Percentiles rank a stretch among this genome's conserved stretches.
Evolutionary conservation across 768 basidiomycete species (phyloP).

Genomic region (Auriscalpium microsporum): DNA sequence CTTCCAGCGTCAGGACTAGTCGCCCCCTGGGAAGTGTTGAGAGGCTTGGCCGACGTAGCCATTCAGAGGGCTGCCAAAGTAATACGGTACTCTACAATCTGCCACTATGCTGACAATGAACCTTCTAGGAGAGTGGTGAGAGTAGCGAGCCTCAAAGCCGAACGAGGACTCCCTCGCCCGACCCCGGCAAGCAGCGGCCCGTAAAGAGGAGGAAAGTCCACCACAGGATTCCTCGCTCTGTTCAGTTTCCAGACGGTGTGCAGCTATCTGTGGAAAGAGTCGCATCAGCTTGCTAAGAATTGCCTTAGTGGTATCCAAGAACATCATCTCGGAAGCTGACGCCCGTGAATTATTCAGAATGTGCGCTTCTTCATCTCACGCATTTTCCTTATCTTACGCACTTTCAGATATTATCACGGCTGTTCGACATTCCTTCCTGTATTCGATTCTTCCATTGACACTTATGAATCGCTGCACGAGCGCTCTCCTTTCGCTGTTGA

Average conservation of each 20-base stretch:
- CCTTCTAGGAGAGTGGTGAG: slow-evolving; percentile 62
- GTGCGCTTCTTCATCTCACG: slow-evolving; percentile 33
- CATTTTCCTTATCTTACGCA: slow-evolving; percentile 8
- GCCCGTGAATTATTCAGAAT: slow-evolving; percentile 82
- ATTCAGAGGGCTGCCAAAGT: slow-evolving; percentile 74
- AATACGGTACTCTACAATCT: slow-evolving; percentile 10
- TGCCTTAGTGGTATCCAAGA: slow-evolving; percentile 69
- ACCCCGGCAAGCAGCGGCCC: slow-evolving; percentile 54
- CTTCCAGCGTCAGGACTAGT: slow-evolving; percentile 74
- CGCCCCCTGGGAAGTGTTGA: slow-evolving; percentile 80
- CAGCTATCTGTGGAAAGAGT: background rate
- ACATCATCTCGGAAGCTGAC: slow-evolving; percentile 71
- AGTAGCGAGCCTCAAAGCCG: slow-evolving; percentile 70
- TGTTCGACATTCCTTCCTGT: slow-evolving; percentile 88
- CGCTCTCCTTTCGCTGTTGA: slow-evolving; percentile 92
- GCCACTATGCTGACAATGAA: background rate
- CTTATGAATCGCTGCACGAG: slow-evolving; percentile 76
- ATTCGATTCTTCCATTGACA: slow-evolving; percentile 77
- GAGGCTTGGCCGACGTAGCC: slow-evolving; percentile 75
- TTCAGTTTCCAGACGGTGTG: slow-evolving; percentile 73
- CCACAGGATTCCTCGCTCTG: slow-evolving; percentile 47
- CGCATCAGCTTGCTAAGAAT: slow-evolving; percentile 2
- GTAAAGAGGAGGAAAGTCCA: slow-evolving; percentile 64
- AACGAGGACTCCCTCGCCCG: slow-evolving; percentile 64
- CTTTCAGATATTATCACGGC: slow-evolving; percentile 76